Conservation (phyloP, 352 stramenopile genomes). For the Pythium monospermum region DNA sequence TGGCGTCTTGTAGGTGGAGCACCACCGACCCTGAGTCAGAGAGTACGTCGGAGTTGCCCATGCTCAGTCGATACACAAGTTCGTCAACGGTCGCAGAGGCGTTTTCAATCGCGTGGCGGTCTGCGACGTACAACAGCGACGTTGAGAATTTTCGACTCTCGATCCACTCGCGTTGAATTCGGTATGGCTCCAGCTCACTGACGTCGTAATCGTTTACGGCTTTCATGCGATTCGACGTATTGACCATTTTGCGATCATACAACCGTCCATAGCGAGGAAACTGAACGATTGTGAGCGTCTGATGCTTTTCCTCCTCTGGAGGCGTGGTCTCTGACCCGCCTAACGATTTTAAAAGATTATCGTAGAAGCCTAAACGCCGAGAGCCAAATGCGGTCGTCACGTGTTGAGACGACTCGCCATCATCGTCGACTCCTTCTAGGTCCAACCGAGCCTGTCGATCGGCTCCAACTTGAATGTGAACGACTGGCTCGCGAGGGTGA, state of each 20-base stretch:
- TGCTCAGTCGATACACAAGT: constrained; percentile 46
- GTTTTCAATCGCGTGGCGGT: constrained; percentile 6
- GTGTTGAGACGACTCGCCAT: neutral
- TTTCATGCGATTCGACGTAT: constrained; percentile 14
- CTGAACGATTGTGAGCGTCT: too few species aligned
- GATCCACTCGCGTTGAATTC: constrained; percentile 21
- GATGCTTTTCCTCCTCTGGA: too few species aligned
- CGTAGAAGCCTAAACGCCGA: too few species aligned
- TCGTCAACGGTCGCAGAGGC: constrained; percentile 27
- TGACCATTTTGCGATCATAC: constrained; percentile 41
- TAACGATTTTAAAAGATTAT: neutral
- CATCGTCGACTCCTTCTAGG: constrained; percentile 32
- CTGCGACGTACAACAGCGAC: constrained; percentile 37
- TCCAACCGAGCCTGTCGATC: constrained; percentile 25
- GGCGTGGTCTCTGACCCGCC: too few species aligned
- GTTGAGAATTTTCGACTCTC: constrained; percentile 36
- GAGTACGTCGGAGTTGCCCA: constrained; percentile 26
- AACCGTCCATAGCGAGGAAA: constrained; percentile 47
- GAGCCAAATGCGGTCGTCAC: too few species aligned
- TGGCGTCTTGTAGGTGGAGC: constrained; percentile 33
- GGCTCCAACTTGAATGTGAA: constrained; percentile 21
- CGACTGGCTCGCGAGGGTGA: constrained; percentile 11
- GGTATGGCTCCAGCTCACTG: constrained; percentile 25
- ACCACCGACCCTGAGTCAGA: constrained; percentile 19
- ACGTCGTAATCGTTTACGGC: constrained; percentile 1